Evolutionary conservation across 805 yeast species (phyloP).

Genomic region (Hanseniaspora taiwanica): DNA sequence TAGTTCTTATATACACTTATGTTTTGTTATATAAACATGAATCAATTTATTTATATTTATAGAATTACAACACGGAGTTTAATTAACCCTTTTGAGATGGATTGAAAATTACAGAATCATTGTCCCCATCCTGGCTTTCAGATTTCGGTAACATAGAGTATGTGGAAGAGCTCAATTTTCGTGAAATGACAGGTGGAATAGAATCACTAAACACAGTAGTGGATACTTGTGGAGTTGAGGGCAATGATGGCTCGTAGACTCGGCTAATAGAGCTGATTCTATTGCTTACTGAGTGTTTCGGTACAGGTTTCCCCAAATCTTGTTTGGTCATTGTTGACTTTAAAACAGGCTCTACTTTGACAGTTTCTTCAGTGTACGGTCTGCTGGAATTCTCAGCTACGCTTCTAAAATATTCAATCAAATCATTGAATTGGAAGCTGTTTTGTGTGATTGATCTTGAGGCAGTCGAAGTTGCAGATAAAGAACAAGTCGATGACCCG

Average conservation of each 20-base stretch:
- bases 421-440: conserved; percentile 16
- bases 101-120: not conserved
- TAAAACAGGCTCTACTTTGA: not conserved
- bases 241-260: not conserved
- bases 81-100: too few relatives aligned
- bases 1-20: not conserved
- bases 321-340: not conserved
- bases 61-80: too few relatives aligned
- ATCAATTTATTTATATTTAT: too few relatives aligned
- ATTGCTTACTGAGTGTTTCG: not conserved
- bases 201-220: not conserved
- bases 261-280: not conserved
- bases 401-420: conserved; percentile 19
- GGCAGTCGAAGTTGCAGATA: conserved; percentile 9
- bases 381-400: conserved; percentile 11
- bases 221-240: not conserved
- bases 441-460: conserved; percentile 16
- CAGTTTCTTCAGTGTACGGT: conserved; percentile 3
- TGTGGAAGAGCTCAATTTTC: not conserved
- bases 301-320: not conserved
- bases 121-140: not conserved
- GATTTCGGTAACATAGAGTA: not conserved
- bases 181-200: not conserved
- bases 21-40: too few relatives aligned
- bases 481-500: not conserved